Base-by-base conservation (phyloP, 371 early-diverging fungal genomes). In the Apophysomyces trapeziformis region DNA sequence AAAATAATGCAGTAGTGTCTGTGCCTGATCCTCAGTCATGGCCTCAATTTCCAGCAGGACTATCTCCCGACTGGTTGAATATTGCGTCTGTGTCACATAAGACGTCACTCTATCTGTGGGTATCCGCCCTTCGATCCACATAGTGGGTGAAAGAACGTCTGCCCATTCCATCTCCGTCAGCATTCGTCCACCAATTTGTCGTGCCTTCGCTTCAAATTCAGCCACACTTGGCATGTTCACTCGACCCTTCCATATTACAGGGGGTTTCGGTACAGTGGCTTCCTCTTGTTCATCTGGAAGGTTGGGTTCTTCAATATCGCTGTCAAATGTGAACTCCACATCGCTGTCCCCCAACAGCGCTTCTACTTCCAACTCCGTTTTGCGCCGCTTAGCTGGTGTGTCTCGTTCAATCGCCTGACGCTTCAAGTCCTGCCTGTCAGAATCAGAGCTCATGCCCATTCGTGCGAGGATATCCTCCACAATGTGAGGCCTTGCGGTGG, bases 121-220 rank as follows among this genome's bases (percentile, higher is more conserved):
- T 62, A 92, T 87, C 18, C 93, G 85, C 0, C 93, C 93, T 47
- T 90, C 90, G 37, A 92, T 79, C 65, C 77, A 77, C 68, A 92
- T 79, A 4, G 77, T 78, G 14, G 83, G 83, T 8, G 89, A 84
- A 12, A 91, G 70, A 0, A 90, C 73, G 38, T 85, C 83, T 13
- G 75, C 70, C 92, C 93, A 91, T 36, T 77, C 83, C 14, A 60
- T 57, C 21, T 72, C 79, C 58, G 60, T 71, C 65, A 79, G 66
- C 7, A 64, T 37, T 18, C 85, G 78, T 2, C 90, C 91, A 14
- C 87, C 88, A 35, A 91, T 80, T 71, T 92, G 93, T 36, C 77
- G 65, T 4, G 88, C 86, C 6, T 64, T 63, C 0, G 88, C 87
- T 9, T 72, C 72, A 61, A 92, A 88, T 58, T 82, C 82, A 7